These are phyloP conservation scores for Lyophyllum semitale DNA, from an alignment of 768 basidiomycete species.

Conservation along the genomic window DNA sequence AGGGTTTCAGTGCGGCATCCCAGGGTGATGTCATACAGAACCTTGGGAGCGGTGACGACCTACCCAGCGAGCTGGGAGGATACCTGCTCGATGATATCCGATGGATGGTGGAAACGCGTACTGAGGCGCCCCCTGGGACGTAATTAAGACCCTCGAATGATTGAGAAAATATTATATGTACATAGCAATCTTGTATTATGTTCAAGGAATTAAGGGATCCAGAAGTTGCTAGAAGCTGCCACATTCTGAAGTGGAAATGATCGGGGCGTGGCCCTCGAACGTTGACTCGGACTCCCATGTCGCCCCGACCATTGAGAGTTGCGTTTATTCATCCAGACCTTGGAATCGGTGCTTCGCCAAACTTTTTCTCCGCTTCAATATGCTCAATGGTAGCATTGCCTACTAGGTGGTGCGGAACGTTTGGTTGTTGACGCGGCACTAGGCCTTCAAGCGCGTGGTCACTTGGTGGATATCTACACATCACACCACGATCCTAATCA, in stretches of 20 bases:
- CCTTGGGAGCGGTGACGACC: not conserved
- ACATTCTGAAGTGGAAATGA: too few relatives aligned
- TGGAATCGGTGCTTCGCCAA: slow-evolving; percentile 71
- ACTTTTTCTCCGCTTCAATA: slow-evolving; percentile 7
- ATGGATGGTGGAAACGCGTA: not conserved
- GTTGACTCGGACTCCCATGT: slow-evolving; percentile 1
- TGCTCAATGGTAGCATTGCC: slow-evolving; percentile 13
- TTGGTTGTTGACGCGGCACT: slow-evolving; percentile 94
- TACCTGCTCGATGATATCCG: not conserved
- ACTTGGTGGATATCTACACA: slow-evolving; percentile 87
- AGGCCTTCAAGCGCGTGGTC: slow-evolving; percentile 82
- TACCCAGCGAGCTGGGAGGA: not conserved
- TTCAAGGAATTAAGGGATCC: not conserved
- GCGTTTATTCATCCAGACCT: slow-evolving; percentile 95
- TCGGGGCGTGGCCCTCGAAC: not conserved
- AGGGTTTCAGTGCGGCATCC: not conserved
- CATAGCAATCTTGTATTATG: too few relatives aligned
- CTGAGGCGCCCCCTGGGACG: not conserved
- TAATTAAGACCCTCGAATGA: not conserved
- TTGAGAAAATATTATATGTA: not conserved
- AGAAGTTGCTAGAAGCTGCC: too few relatives aligned
- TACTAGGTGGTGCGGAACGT: slow-evolving; percentile 89
- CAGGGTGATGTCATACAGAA: not conserved
- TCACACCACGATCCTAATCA: slow-evolving; percentile 86
- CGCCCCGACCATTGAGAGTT: slow-evolving; percentile 42